These are phyloP conservation scores for Leccinum ochraceum DNA, from an alignment of 768 basidiomycete species.

Conservation along the genomic window DNA sequence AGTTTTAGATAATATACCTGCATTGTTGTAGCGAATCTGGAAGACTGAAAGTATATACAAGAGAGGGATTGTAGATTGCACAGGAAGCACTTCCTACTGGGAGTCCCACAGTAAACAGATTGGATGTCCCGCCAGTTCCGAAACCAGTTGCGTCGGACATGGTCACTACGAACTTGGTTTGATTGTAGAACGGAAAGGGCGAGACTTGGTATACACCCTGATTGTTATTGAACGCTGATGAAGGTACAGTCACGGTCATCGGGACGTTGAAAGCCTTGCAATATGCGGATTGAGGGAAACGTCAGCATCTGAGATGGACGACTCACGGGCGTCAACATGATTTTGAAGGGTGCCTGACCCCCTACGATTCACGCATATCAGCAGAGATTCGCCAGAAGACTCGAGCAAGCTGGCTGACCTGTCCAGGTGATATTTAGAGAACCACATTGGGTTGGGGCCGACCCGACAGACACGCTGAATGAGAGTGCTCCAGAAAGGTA, in stretches of 20 bases:
- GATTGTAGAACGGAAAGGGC: slow-evolving; percentile 43
- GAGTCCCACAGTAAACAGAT: slow-evolving; percentile 47
- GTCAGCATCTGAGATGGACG: not conserved
- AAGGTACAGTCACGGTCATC: slow-evolving; percentile 54
- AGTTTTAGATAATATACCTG: slow-evolving; percentile 41
- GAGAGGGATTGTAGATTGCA: slow-evolving; percentile 45
- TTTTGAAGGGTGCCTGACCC: slow-evolving; percentile 53
- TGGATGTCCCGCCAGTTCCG: slow-evolving; percentile 60
- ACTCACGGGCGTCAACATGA: slow-evolving; percentile 54
- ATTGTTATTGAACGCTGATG: slow-evolving; percentile 52
- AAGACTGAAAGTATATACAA: slow-evolving; percentile 51
- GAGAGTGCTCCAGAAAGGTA: slow-evolving; percentile 25
- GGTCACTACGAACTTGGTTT: slow-evolving; percentile 48
- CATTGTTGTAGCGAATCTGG: slow-evolving; percentile 60
- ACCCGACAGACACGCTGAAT: slow-evolving; percentile 51
- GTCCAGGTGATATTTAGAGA: slow-evolving; percentile 60
- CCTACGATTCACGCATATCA: slow-evolving; percentile 37
- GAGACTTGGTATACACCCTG: slow-evolving; percentile 50
- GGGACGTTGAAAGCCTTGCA: slow-evolving; percentile 54
- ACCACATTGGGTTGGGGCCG: slow-evolving; percentile 59
- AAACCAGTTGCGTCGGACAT: slow-evolving; percentile 78
- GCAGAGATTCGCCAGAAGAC: not conserved
- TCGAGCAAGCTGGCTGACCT: slow-evolving; percentile 42
- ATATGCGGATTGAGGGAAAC: slow-evolving; percentile 9
- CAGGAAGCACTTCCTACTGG: slow-evolving; percentile 47